These are phyloP conservation scores for Solanum microdontum DNA, from an alignment of 257 asterid species.

Conservation along the genomic window DNA sequence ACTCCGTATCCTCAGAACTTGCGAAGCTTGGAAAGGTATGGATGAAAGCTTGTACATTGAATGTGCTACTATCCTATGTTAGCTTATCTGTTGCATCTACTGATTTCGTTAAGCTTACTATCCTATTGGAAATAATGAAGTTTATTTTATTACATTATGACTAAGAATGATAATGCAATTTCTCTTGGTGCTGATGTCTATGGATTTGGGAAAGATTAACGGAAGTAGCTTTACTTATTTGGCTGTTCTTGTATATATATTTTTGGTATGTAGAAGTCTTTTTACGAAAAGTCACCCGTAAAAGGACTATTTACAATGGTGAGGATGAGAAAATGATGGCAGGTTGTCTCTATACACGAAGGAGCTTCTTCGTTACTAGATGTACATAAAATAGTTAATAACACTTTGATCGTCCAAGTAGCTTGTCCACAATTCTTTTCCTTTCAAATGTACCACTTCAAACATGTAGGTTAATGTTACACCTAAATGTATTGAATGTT, in stretches of 20 bases:
- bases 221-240: background rate
- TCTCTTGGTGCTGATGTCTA: background rate
- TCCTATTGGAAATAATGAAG: background rate
- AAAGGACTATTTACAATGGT: too few species aligned
- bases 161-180: background rate
- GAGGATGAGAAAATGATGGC: too few species aligned
- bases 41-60: background rate
- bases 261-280: too few species aligned
- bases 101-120: background rate
- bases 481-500: background rate
- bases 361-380: too few species aligned
- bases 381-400: too few species aligned
- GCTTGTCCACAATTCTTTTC: background rate
- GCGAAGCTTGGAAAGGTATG: constrained; percentile 79
- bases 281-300: too few species aligned
- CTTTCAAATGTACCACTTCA: background rate
- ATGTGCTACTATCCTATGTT: background rate
- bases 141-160: background rate
- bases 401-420: background rate
- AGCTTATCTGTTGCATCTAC: background rate
- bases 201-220: background rate
- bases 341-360: too few species aligned
- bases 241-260: too few species aligned
- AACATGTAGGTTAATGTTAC: background rate
- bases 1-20: constrained; percentile 55